Conservation (phyloP, 257 asterid genomes). For the Scutellaria baicalensis region DNA sequence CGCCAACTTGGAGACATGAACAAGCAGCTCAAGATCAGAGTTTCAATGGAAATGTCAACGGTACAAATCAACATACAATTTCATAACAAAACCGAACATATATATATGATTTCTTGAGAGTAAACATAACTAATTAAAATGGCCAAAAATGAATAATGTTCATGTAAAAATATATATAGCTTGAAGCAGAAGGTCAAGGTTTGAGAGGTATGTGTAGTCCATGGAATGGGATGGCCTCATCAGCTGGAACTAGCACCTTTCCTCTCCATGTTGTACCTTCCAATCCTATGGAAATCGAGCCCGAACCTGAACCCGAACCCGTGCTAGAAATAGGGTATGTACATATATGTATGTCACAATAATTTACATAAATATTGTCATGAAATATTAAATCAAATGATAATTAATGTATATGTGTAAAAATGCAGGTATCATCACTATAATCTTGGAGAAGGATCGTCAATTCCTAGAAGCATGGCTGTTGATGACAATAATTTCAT, state of each 20-base stretch:
- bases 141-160: background rate
- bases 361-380: background rate
- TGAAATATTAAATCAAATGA: background rate
- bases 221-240: constrained; percentile 39
- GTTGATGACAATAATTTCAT: constrained; percentile 38
- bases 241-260: constrained; percentile 31
- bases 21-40: constrained; percentile 76
- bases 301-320: constrained; percentile 27
- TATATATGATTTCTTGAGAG: background rate
- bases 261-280: constrained; percentile 32
- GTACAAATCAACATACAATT: constrained; percentile 20
- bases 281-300: constrained; percentile 43
- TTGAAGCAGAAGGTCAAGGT: constrained; percentile 57
- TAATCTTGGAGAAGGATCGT: constrained; percentile 58
- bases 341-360: no score
- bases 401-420: background rate
- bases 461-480: constrained; percentile 50
- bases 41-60: constrained; percentile 67
- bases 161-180: constrained; percentile 25
- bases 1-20: constrained; percentile 86
- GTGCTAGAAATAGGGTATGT: constrained; percentile 79
- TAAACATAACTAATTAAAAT: background rate
- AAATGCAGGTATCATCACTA: constrained; percentile 52
- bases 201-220: constrained; percentile 31
- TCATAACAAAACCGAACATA: background rate